A percentile compares a stretch with the other conserved stretches of the same genome.
Conservation (phyloP, 2,329 filamentous ascomycete genomes). For the Metarhizium robertsii region DNA sequence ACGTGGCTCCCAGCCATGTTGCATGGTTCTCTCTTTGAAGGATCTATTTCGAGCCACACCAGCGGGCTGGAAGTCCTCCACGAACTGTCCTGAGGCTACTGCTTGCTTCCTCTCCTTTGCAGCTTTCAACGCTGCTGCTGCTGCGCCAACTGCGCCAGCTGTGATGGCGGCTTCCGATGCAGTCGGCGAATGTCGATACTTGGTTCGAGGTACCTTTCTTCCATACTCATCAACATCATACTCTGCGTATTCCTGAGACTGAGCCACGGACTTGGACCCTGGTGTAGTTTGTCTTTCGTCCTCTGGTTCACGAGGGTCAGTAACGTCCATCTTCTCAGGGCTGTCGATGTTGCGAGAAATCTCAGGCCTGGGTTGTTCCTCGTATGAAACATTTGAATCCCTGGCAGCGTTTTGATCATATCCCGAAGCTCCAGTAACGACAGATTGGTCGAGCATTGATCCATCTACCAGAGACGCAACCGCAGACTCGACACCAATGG, state of each 20-base stretch:
- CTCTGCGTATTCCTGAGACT: constrained; percentile 40
- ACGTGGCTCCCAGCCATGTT: constrained; percentile 40
- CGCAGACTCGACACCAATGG: constrained; percentile 70
- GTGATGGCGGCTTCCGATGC: constrained; percentile 50
- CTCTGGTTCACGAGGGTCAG: constrained; percentile 26
- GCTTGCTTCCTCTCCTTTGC: constrained; percentile 37
- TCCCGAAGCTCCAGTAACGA: constrained; percentile 52
- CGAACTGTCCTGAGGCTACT: constrained; percentile 21
- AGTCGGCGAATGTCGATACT: constrained; percentile 41
- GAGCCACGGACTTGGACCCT: constrained; percentile 24
- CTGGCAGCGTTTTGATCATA: constrained; percentile 33
- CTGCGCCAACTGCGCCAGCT: constrained; percentile 43
- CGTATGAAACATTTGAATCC: constrained; percentile 27
- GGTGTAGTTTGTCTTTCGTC: constrained; percentile 33
- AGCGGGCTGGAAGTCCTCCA: constrained; percentile 33
- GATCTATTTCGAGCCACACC: constrained; percentile 53
- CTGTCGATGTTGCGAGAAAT: constrained; percentile 25
- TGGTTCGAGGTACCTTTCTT: constrained; percentile 39
- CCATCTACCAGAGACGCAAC: constrained; percentile 82
- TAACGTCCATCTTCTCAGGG: constrained; percentile 32
- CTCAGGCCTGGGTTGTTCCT: constrained; percentile 21
- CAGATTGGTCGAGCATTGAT: constrained; percentile 58
- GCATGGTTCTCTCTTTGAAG: constrained; percentile 55
- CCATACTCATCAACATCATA: constrained; percentile 51
- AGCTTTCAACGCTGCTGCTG: constrained; percentile 41